phyloP scores from a whole-genome alignment of 495 filamentous ascomycete species.

The Neurospora sp. region DNA sequence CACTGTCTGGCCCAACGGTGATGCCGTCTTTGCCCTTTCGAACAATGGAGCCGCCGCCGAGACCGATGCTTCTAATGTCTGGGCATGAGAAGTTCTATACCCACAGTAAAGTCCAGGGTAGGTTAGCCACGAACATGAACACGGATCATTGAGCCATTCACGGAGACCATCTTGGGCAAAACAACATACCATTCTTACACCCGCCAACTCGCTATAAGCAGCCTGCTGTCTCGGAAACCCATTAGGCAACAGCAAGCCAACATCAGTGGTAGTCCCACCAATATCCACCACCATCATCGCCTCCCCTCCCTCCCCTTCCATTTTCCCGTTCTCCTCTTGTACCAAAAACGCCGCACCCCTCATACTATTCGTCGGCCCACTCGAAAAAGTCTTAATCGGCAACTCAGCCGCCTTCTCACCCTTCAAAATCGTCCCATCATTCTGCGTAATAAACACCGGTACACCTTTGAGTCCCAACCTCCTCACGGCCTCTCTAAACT shows the following conservation, averaged over 20 bases:
- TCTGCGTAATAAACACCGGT: slow-evolving; percentile 46
- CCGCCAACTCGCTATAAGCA: slow-evolving; percentile 33
- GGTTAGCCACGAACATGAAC: background rate
- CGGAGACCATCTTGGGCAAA: background rate
- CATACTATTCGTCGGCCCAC: slow-evolving; percentile 49
- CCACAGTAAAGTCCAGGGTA: background rate
- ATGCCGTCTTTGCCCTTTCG: slow-evolving; percentile 17
- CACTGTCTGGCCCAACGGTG: slow-evolving; percentile 45
- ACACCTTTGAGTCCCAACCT: slow-evolving; percentile 34
- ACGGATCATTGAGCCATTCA: background rate
- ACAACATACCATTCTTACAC: slow-evolving; percentile 27
- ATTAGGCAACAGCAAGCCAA: slow-evolving; percentile 30
- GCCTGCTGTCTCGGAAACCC: slow-evolving; percentile 37
- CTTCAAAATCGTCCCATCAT: slow-evolving; percentile 44
- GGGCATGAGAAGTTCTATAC: slow-evolving; percentile 34
- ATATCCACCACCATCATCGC: slow-evolving; percentile 40
- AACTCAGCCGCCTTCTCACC: slow-evolving; percentile 36
- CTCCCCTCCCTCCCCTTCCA: slow-evolving; percentile 13
- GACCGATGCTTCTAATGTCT: slow-evolving; percentile 41
- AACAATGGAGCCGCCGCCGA: slow-evolving; percentile 45
- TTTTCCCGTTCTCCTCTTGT: slow-evolving; percentile 14
- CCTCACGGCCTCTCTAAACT: slow-evolving; percentile 36
- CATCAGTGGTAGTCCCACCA: slow-evolving; percentile 41
- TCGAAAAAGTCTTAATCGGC: slow-evolving; percentile 46
- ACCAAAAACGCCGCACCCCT: slow-evolving; percentile 43